Evolutionary conservation across 257 asterid species (phyloP).

Genomic region (Lavandula angustifolia): DNA sequence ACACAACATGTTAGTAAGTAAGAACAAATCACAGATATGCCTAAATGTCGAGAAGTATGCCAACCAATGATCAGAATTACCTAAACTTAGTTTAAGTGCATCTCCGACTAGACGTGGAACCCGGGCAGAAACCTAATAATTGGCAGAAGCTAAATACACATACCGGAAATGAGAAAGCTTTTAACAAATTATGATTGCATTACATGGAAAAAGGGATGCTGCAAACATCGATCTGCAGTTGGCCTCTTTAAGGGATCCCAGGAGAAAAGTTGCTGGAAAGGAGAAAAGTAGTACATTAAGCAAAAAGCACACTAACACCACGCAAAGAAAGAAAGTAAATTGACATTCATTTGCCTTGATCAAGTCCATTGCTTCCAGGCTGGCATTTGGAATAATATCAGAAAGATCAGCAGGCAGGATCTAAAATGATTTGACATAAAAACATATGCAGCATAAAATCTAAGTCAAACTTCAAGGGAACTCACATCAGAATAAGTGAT

Average conservation of each 20-base stretch:
- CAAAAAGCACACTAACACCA: conserved; percentile 7
- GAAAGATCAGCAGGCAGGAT: conserved; percentile 66
- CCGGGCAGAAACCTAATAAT: conserved; percentile 57
- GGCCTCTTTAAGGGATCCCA: conserved; percentile 97
- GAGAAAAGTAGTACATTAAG: conserved; percentile 12
- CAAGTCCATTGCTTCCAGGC: conserved; percentile 82
- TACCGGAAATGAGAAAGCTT: conserved; percentile 23
- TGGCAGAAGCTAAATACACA: conserved; percentile 38
- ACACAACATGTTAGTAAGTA: conserved; percentile 31
- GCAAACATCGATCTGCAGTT: conserved; percentile 90
- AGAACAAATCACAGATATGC: conserved; percentile 21
- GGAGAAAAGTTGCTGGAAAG: conserved; percentile 78
- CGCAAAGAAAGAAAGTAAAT: conserved; percentile 25
- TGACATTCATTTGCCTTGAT: conserved; percentile 57
- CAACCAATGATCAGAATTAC: conserved; percentile 44
- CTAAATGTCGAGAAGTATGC: conserved; percentile 27
- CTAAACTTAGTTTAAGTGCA: conserved; percentile 66
- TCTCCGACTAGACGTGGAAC: conserved; percentile 64
- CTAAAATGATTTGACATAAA: conserved; percentile 45
- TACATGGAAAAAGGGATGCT: conserved; percentile 90
- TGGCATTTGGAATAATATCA: conserved; percentile 72
- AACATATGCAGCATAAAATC: conserved; percentile 16
- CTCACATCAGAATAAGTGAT: conserved; percentile 65
- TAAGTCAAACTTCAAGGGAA: conserved; percentile 23
- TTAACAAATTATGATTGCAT: conserved; percentile 25